Conservation (phyloP, 768 basidiomycete species). For the Russula earlei region DNA sequence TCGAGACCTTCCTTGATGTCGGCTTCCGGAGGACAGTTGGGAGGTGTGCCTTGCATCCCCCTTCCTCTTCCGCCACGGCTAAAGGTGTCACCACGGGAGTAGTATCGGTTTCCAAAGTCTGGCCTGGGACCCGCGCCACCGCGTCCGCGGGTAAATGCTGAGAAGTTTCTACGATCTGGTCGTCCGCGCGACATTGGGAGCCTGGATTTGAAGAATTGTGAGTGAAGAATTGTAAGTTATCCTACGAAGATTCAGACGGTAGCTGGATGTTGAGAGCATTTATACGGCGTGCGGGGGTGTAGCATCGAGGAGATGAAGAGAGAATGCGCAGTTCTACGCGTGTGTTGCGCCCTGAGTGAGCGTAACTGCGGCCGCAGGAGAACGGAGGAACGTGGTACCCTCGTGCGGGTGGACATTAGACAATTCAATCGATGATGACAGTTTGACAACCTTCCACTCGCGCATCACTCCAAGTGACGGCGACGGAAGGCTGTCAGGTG, state of each 20-base stretch:
- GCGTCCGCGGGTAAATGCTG: neutral
- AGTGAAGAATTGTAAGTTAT: neutral
- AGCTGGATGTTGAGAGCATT: neutral
- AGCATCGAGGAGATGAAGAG: neutral
- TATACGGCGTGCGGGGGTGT: neutral
- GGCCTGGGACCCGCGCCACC: neutral
- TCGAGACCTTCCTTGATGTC: constrained; percentile 11
- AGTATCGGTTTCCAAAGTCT: neutral
- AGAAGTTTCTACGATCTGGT: no score
- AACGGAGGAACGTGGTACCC: neutral
- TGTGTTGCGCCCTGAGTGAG: neutral
- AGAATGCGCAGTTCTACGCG: neutral
- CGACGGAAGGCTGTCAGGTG: neutral
- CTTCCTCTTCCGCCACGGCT: neutral
- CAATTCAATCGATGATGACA: neutral
- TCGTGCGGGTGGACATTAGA: neutral
- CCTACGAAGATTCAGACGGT: neutral
- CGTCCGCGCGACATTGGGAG: neutral
- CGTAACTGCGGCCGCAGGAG: constrained; percentile 8
- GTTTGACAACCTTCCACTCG: neutral
- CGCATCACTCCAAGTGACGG: neutral
- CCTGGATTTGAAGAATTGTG: neutral
- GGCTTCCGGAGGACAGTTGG: neutral
- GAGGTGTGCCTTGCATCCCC: neutral
- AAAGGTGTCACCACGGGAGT: neutral